phyloP scores from a whole-genome alignment of 345 rosid species.

The Salix caprea region DNA sequence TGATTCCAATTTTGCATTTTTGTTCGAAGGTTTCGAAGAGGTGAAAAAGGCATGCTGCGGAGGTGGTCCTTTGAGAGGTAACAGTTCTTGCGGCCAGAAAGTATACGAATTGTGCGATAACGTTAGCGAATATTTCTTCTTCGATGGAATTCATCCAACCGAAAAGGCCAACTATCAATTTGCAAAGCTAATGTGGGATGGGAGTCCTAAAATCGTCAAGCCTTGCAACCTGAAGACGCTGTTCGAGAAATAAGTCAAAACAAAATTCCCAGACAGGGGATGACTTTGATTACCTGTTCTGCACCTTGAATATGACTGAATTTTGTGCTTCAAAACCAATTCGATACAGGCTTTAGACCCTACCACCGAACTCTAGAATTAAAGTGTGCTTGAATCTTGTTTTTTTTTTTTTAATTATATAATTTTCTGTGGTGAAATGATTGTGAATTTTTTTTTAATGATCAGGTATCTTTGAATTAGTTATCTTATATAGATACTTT shows the following conservation, averaged over 20 bases:
- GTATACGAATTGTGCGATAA: slow-evolving; percentile 18
- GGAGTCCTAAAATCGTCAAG: neutral
- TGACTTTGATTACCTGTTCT: too few relatives aligned
- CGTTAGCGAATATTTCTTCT: slow-evolving; percentile 29
- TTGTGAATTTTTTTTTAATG: too few relatives aligned
- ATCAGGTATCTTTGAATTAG: too few relatives aligned
- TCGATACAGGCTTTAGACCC: neutral
- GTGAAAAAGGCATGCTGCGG: slow-evolving; percentile 12
- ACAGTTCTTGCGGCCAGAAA: slow-evolving; percentile 1
- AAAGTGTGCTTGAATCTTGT: too few relatives aligned
- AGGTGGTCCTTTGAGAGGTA: slow-evolving; percentile 10
- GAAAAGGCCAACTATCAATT: slow-evolving; percentile 15
- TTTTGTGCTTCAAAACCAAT: neutral
- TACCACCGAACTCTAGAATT: neutral
- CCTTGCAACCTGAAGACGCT: neutral
- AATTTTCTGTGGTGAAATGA: too few relatives aligned
- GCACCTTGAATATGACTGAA: neutral
- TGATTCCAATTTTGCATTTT: neutral
- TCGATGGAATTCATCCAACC: slow-evolving; percentile 29
- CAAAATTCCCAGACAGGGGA: too few relatives aligned
- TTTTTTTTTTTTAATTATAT: too few relatives aligned
- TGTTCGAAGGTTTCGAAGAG: slow-evolving; percentile 2
- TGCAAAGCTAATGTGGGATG: slow-evolving; percentile 4
- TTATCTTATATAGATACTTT: too few relatives aligned
- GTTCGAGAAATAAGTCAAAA: neutral